Percentiles rank a stretch among this genome's conserved stretches.
These are phyloP conservation scores for Candida saitoana DNA, from an alignment of 805 yeast genomes.

Conservation along the genomic window DNA sequence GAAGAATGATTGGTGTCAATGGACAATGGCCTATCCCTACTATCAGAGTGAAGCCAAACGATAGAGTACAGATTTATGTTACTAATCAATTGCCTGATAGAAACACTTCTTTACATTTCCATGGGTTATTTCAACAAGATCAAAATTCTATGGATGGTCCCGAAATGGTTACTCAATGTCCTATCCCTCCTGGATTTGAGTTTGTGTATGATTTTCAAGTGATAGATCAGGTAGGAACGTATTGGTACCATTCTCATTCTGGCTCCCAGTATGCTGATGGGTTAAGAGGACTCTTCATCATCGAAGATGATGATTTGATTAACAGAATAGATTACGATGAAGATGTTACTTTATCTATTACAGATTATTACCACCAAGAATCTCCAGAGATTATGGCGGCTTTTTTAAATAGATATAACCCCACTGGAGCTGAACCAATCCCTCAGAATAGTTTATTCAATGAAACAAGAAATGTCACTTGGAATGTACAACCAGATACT, in stretches of 20 bases:
- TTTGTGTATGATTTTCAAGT: slow-evolving; percentile 39
- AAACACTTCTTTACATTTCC: slow-evolving; percentile 42
- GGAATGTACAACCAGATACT: slow-evolving; percentile 76
- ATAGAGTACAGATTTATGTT: slow-evolving; percentile 36
- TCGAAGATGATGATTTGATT: slow-evolving; percentile 40
- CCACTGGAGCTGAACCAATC: slow-evolving; percentile 98
- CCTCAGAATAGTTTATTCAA: slow-evolving; percentile 80
- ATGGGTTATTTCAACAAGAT: slow-evolving; percentile 41
- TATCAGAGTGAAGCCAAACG: slow-evolving; percentile 34
- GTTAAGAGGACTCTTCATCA: slow-evolving; percentile 60
- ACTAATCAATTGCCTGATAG: slow-evolving; percentile 30
- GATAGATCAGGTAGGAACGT: slow-evolving; percentile 32
- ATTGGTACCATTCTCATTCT: slow-evolving; percentile 78
- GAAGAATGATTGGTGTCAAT: slow-evolving; percentile 59
- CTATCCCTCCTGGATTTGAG: slow-evolving; percentile 36
- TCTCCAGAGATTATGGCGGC: slow-evolving; percentile 46
- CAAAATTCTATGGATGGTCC: slow-evolving; percentile 44
- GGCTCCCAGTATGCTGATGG: slow-evolving; percentile 81
- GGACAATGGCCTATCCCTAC: slow-evolving; percentile 42
- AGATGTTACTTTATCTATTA: slow-evolving; percentile 61
- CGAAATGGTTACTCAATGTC: slow-evolving; percentile 44
- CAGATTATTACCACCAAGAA: slow-evolving; percentile 85
- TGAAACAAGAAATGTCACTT: slow-evolving; percentile 73
- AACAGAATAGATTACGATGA: slow-evolving; percentile 66
- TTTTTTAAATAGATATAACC: slow-evolving; percentile 75